A percentile compares a stretch with the other conserved stretches of the same genome.
Conservation (phyloP, 805 yeast genomes). For the Saccharomycopsis selenospora region DNA sequence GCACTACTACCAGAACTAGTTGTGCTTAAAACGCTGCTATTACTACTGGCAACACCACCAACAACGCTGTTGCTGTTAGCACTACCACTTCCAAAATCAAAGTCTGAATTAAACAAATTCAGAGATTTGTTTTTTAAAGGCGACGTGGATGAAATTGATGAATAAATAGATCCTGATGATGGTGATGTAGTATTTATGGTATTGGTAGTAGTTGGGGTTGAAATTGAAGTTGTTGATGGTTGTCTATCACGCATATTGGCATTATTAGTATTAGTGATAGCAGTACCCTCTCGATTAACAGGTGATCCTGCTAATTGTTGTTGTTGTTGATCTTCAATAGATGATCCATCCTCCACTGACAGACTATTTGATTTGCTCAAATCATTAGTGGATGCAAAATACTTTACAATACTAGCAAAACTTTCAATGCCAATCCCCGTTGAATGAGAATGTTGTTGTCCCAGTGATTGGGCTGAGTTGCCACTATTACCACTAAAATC, state of each 20-base stretch:
- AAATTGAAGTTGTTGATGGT: neutral
- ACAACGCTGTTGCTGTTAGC: neutral
- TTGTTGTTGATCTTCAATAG: too few species aligned
- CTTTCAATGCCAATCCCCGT: neutral
- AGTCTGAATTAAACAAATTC: neutral
- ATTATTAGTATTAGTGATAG: neutral
- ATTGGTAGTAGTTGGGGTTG: neutral
- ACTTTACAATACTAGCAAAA: neutral
- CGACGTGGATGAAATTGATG: neutral
- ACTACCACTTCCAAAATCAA: neutral
- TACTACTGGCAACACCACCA: too few species aligned
- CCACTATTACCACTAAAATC: too few species aligned
- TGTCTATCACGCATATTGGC: neutral
- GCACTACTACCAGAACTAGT: neutral
- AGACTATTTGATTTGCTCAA: neutral
- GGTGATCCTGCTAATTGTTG: too few species aligned
- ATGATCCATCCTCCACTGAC: too few species aligned
- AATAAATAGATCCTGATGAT: neutral
- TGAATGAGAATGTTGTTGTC: neutral
- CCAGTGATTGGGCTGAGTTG: too few species aligned
- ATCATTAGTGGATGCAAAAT: neutral
- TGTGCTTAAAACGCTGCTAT: neutral
- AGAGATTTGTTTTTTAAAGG: neutral
- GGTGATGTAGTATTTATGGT: neutral
- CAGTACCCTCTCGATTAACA: too few species aligned